Conservation (phyloP, 2,329 filamentous ascomycete species). For the Didymella lethalis region DNA sequence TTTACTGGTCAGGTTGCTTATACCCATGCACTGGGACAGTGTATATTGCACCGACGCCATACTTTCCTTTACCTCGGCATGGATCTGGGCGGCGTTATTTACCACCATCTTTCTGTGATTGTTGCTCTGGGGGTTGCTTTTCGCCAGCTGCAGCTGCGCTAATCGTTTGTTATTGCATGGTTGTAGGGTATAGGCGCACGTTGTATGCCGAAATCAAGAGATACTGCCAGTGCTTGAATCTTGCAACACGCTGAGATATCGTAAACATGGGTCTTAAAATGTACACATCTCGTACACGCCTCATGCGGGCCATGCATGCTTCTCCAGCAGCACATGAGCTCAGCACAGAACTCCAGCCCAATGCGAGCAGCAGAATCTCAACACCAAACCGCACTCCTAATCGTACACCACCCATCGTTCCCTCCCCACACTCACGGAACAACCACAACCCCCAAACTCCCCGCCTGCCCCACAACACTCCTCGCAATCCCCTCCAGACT, state of each 20-base stretch:
- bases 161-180: conserved; percentile 2
- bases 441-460: conserved; percentile 59
- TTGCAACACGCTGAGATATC: background rate
- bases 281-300: conserved; percentile 8
- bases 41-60: conserved; percentile 28
- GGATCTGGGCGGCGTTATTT: conserved; percentile 4
- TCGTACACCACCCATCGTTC: background rate
- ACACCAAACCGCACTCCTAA: conserved; percentile 1
- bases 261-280: background rate
- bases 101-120: background rate
- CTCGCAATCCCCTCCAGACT: conserved; percentile 82
- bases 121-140: background rate
- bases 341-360: background rate
- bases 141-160: conserved; percentile 3
- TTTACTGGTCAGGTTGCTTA: conserved; percentile 27
- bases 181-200: conserved; percentile 6
- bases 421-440: conserved; percentile 49
- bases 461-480: conserved; percentile 69
- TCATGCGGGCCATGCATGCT: background rate
- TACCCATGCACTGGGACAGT: conserved; percentile 39
- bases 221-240: background rate
- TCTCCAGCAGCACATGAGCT: background rate
- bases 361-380: background rate
- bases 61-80: conserved; percentile 9
- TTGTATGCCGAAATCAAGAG: background rate